Percentiles rank a stretch among this genome's conserved stretches.
These are phyloP conservation scores for Pythium chondricola DNA, from an alignment of 352 stramenopile species.

Conservation along the genomic window DNA sequence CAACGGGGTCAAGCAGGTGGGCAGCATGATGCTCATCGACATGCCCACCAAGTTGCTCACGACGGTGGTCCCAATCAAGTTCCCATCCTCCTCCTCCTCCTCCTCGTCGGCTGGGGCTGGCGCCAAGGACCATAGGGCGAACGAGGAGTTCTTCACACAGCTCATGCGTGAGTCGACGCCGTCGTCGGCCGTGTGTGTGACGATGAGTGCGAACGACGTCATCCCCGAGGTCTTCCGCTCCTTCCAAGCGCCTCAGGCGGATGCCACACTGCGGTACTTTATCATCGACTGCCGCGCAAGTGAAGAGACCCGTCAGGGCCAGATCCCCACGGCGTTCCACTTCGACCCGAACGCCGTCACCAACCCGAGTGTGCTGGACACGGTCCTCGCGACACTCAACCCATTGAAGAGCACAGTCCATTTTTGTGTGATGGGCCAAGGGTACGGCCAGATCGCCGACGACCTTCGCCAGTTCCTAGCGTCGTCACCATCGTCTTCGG, in stretches of 20 bases:
- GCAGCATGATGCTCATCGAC: slow-evolving; percentile 52
- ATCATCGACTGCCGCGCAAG: slow-evolving; percentile 64
- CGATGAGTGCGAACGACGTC: slow-evolving; percentile 48
- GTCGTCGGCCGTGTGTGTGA: slow-evolving; percentile 44
- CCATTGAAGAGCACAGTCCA: slow-evolving; percentile 63
- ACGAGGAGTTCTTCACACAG: slow-evolving; percentile 50
- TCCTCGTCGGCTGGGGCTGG: slow-evolving; percentile 8
- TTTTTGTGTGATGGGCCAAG: slow-evolving; percentile 76
- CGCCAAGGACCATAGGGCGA: slow-evolving; percentile 20
- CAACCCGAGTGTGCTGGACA: slow-evolving; percentile 43
- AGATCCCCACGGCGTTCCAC: slow-evolving; percentile 72
- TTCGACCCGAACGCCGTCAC: slow-evolving; percentile 64
- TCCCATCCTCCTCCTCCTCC: not conserved
- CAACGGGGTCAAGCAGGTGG: slow-evolving; percentile 38
- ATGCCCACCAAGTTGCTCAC: slow-evolving; percentile 65
- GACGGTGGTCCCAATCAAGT: slow-evolving; percentile 27
- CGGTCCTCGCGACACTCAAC: slow-evolving; percentile 58
- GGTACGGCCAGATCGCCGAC: slow-evolving; percentile 58
- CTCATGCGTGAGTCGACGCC: slow-evolving; percentile 41
- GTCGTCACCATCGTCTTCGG: not conserved
- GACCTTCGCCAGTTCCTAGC: slow-evolving; percentile 38
- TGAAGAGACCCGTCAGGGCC: slow-evolving; percentile 34
- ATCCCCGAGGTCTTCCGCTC: slow-evolving; percentile 67
- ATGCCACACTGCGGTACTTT: slow-evolving; percentile 61
- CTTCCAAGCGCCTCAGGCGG: slow-evolving; percentile 35